These are phyloP conservation scores for Plasmodium gallinaceum DNA, from an alignment of 169 alveolate genomes.

Conservation along the genomic window DNA sequence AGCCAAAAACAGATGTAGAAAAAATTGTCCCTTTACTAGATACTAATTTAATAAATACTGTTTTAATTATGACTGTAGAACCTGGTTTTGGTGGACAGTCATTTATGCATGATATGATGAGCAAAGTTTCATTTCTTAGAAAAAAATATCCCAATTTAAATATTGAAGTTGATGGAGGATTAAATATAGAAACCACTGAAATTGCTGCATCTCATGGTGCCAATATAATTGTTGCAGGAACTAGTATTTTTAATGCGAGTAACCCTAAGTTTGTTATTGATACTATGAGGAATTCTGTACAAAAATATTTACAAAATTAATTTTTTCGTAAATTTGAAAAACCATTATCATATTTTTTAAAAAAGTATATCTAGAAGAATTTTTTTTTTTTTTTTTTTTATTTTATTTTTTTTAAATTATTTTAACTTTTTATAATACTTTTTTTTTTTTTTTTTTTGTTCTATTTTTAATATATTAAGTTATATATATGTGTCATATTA, in stretches of 20 bases:
- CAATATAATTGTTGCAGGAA: conserved; percentile 90
- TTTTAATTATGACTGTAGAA: conserved; percentile 93
- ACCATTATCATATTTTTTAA: no score
- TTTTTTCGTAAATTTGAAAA: not conserved
- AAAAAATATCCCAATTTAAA: conserved; percentile 78
- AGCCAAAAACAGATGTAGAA: conserved; percentile 62
- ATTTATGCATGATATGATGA: conserved; percentile 90
- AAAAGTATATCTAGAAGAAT: no score
- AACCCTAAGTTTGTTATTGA: conserved; percentile 78
- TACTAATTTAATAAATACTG: conserved; percentile 81
- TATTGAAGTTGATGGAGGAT: conserved; percentile 93
- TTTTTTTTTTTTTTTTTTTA: no score
- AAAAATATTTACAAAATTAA: conserved; percentile 53
- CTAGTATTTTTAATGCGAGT: conserved; percentile 82
- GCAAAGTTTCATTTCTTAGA: conserved; percentile 85
- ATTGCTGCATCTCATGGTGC: conserved; percentile 91
- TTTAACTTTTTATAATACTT: no score
- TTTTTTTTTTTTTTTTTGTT: no score
- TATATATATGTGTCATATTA: no score
- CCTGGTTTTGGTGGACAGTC: conserved; percentile 95
- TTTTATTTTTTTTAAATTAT: no score
- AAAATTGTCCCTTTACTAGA: conserved; percentile 67
- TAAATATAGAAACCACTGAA: conserved; percentile 83
- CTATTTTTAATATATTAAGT: no score
- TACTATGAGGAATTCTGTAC: conserved; percentile 76